A percentile compares a stretch with the other conserved stretches of the same genome.
Evolutionary conservation across 305 asterid species (phyloP).

Genomic region (Withania somnifera): DNA sequence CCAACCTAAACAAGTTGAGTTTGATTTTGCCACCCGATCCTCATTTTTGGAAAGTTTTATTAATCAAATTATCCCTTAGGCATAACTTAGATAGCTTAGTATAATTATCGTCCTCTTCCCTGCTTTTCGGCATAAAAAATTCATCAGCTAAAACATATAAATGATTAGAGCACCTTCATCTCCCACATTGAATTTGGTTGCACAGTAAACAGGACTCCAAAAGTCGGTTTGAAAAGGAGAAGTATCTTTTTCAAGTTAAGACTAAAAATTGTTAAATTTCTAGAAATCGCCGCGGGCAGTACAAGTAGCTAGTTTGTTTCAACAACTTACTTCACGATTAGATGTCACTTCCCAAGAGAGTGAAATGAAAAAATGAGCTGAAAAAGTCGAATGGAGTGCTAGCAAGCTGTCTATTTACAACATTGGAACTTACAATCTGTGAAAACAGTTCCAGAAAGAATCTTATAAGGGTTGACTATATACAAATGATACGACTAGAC

Average conservation of each 20-base stretch:
- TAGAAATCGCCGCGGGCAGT: neutral
- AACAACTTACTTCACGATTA: neutral
- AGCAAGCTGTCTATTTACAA: slow-evolving; percentile 4
- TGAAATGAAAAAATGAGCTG: neutral
- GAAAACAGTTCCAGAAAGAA: slow-evolving; percentile 25
- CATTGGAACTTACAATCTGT: neutral
- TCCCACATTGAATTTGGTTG: neutral
- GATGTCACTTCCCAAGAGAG: neutral
- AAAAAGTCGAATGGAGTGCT: neutral
- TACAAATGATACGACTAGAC: slow-evolving; percentile 26
- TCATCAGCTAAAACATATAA: neutral
- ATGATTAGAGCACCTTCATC: neutral
- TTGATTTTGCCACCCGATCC: neutral
- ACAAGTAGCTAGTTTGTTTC: neutral
- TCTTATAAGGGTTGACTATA: slow-evolving; percentile 32
- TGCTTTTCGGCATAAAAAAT: neutral
- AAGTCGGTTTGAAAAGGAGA: neutral
- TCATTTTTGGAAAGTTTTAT: too few species aligned
- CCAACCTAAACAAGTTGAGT: too few species aligned
- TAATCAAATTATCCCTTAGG: too few species aligned
- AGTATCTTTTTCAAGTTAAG: neutral
- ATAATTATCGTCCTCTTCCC: too few species aligned
- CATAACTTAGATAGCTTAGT: too few species aligned
- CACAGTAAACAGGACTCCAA: neutral
- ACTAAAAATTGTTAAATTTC: neutral